These are phyloP conservation scores for Paradendryphiella salina DNA, from an alignment of 2,329 filamentous ascomycete species.

Conservation along the genomic window DNA sequence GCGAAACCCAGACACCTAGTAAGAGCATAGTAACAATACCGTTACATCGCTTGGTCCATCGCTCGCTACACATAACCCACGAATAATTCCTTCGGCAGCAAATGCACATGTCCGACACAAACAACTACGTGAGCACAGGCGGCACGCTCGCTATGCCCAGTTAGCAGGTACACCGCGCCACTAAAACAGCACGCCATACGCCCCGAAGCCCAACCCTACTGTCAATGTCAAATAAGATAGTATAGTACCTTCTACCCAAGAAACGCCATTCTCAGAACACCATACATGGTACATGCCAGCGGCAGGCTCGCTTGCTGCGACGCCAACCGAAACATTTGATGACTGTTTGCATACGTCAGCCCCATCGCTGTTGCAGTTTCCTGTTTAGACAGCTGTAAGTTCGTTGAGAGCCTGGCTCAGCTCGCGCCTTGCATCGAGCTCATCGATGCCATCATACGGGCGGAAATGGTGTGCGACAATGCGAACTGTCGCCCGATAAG, in stretches of 20 bases:
- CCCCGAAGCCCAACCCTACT: too few species aligned
- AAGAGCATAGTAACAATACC: not conserved
- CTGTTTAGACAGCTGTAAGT: conserved; percentile 33
- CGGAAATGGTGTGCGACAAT: conserved; percentile 53
- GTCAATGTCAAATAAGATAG: too few species aligned
- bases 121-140: not conserved
- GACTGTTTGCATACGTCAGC: not conserved
- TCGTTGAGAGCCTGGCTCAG: conserved; percentile 47
- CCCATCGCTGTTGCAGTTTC: not conserved
- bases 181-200: too few species aligned
- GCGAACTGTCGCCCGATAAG: conserved; percentile 50
- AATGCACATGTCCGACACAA: not conserved
- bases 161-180: not conserved
- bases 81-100: not conserved
- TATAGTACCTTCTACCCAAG: too few species aligned
- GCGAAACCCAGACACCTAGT: too few species aligned
- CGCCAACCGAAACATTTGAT: not conserved
- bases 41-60: conserved; percentile 4
- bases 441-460: conserved; percentile 46
- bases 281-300: not conserved
- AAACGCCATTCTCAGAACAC: not conserved
- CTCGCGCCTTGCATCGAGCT: conserved; percentile 50
- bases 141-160: not conserved
- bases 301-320: conserved; percentile 2
- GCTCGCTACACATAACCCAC: conserved; percentile 1